phyloP scores from a whole-genome alignment of 345 rosid species.

The Anacardium occidentale region DNA sequence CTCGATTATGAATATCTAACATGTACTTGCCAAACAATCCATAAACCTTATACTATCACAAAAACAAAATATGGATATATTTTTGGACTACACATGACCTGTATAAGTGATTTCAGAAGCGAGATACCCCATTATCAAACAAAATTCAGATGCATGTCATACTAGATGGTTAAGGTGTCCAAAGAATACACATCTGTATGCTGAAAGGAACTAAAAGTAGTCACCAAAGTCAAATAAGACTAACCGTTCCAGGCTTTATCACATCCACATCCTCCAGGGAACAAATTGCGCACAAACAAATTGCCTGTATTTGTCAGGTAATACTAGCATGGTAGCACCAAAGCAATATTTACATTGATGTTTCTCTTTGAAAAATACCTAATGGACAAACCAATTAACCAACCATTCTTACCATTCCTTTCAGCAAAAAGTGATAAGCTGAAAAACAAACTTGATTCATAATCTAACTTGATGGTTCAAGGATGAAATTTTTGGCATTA shows the following conservation, averaged over 20 bases:
- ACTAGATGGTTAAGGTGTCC: neutral
- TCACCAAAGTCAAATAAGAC: conserved; percentile 8
- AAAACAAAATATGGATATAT: neutral
- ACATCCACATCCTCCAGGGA: conserved; percentile 80
- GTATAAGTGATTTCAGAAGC: conserved; percentile 3
- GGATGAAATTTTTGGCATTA: neutral
- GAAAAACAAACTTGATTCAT: neutral
- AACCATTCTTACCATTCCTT: neutral
- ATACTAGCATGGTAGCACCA: no score
- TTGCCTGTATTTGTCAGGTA: conserved; percentile 16
- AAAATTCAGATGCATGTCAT: neutral
- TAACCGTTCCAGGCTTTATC: conserved; percentile 85
- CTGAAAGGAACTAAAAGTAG: neutral
- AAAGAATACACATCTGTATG: neutral
- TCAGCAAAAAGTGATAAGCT: neutral
- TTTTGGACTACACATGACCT: conserved; percentile 10
- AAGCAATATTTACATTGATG: neutral
- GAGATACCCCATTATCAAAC: neutral
- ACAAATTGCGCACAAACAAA: conserved; percentile 73
- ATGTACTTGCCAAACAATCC: neutral
- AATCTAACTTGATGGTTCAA: conserved; percentile 2
- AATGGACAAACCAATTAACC: neutral
- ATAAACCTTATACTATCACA: neutral
- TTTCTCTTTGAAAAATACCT: conserved; percentile 4
- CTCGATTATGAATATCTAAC: neutral